Evolutionary conservation across 2,329 filamentous ascomycete genomes (phyloP).

Genomic region (Ophiostoma quercus): DNA sequence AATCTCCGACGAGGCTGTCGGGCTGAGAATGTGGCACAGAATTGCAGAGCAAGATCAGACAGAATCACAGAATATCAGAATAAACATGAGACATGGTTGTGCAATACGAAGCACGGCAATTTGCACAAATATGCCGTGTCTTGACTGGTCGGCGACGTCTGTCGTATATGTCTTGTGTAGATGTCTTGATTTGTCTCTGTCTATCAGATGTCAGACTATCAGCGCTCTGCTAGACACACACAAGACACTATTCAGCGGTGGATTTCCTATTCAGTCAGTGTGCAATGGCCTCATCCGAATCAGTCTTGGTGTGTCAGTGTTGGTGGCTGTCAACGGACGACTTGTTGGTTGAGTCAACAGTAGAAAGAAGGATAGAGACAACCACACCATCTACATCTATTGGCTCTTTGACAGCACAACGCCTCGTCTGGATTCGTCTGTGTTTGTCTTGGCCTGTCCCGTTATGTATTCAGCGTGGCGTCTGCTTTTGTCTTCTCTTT

Average conservation of each 20-base stretch:
- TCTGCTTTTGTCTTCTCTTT: not conserved
- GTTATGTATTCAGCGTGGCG: not conserved
- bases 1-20: not conserved
- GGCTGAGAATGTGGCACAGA: not conserved
- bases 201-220: too few species aligned
- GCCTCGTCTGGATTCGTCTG: not conserved
- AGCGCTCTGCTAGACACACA: not conserved
- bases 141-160: not conserved
- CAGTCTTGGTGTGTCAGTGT: not conserved
- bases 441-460: not conserved
- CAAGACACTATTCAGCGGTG: not conserved
- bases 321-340: not conserved
- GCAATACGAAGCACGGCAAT: not conserved
- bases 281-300: not conserved
- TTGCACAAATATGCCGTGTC: not conserved
- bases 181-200: not conserved
- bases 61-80: too few species aligned
- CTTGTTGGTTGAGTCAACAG: not conserved
- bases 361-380: not conserved
- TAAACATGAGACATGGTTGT: not conserved
- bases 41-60: too few species aligned
- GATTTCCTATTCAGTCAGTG: too few species aligned
- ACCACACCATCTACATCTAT: not conserved
- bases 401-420: not conserved
- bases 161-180: not conserved